Evolutionary conservation across 177 flowering plant species (phyloP), one percentile per base, ranked within the genome.

Genomic region (Tripterygium wilfordii): DNA sequence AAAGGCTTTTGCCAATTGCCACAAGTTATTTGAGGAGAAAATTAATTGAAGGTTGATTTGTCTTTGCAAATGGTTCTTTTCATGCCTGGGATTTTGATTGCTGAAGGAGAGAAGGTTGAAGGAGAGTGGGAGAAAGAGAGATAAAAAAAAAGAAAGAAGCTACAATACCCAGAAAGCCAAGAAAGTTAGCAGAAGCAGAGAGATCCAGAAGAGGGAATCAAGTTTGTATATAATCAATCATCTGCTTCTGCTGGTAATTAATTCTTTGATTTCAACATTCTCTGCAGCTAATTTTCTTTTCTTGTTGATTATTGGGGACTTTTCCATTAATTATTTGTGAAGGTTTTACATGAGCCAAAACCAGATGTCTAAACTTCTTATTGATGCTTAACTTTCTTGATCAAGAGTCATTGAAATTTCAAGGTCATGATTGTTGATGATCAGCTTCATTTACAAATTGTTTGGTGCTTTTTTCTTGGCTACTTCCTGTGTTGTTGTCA

Each of bases 51-150:
- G 12, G 17, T 19, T 7, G 36, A 36, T 28, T 42, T 25, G 36
- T 25, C 12, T 15, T 19, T 35, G 48, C 65, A 45, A 65, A 72
- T 68, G 74, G 60, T 42, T n/a, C n/a, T 42, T 63, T 48, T 65
- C 26, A 53, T 60, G 54, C 23, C 16, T 53, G 57, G 44, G 32
- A 13, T 51, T 45, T 53, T 60, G 22, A 31, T 50, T 29, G 36
- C 53, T 13, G 47, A 45, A 17, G 65, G 54, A 41, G 79, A 63
- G 40, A 62, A 57, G 42, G 50, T 64, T 16, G 83, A 71, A 55
- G 67, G 72, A 38, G 77, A 72, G 69, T 79, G 85, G 85, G 85
- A 82, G 63, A 82, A 72, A 21, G 88, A 82, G 55, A 63, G 83
- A 53, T 82, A 77, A 51, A 6, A 42, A 12, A 27, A 45, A 17